Conservation (phyloP, 2,329 filamentous ascomycete species). For the Cladosporium sp. region DNA sequence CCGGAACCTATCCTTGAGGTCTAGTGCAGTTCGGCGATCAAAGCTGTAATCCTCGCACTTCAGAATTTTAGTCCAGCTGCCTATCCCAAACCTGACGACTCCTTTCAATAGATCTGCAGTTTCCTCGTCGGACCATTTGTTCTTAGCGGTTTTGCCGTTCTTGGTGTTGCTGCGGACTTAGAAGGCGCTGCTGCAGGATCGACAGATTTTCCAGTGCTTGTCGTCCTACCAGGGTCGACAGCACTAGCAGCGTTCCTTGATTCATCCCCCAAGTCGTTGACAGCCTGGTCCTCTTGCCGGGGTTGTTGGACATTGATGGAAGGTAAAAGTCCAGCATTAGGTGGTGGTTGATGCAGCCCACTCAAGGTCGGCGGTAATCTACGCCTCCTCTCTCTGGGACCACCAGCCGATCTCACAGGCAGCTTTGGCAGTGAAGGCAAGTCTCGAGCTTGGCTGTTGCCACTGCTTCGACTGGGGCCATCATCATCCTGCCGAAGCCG, state of each 20-base stretch:
- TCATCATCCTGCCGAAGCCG: conserved; percentile 21
- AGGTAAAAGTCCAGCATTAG: conserved; percentile 57
- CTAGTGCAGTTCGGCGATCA: conserved; percentile 55
- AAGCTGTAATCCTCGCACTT: conserved; percentile 55
- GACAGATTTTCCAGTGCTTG: neutral
- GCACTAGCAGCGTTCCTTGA: too few species aligned
- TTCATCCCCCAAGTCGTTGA: neutral
- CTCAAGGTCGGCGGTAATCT: conserved; percentile 50
- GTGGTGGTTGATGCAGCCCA: conserved; percentile 60
- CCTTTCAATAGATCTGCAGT: conserved; percentile 55
- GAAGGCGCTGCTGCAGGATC: neutral
- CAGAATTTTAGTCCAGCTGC: conserved; percentile 62
- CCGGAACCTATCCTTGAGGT: conserved; percentile 57
- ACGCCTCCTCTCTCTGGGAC: conserved; percentile 33
- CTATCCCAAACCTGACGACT: conserved; percentile 58
- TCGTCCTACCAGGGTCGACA: neutral
- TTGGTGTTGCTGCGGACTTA: neutral
- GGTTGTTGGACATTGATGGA: conserved; percentile 48
- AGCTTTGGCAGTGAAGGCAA: conserved; percentile 34
- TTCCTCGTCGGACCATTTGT: conserved; percentile 61
- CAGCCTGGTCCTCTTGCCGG: neutral
- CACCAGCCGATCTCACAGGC: conserved; percentile 21
- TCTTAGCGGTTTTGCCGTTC: conserved; percentile 28
- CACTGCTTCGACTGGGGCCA: conserved; percentile 3
- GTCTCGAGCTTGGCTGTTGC: conserved; percentile 15